Base-by-base conservation (phyloP, 176 grass and related monocot genomes). In the Ampelocalamus luodianensis region DNA sequence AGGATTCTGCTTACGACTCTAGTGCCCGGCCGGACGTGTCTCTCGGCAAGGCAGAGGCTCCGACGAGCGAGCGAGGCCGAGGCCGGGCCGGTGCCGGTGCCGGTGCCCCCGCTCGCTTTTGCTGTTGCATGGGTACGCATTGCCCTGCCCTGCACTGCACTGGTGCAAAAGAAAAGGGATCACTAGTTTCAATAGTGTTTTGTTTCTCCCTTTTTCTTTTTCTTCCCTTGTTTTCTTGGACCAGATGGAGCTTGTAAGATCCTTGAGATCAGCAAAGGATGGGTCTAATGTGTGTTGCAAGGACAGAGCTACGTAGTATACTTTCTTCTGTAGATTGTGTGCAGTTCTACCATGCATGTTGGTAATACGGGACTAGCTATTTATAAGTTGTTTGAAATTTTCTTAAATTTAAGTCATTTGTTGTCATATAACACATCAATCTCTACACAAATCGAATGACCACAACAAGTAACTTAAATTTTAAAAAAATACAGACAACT, bases 1-100 rank as follows among this genome's bases (percentile, higher is more conserved):
- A 68, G 64, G 82, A 85, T 85, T 77, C 77, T 50, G 65, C 13
- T 3, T 23, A 34, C 51, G 26, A 54, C 81, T 77, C 77, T 77
- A 45, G 27, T 13, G 11, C 14, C 43, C 16, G 53, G 77, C 17
- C 75, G 26, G 67, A 60, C 82, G 60, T 80, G 60, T 50, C 76
- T 40, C 82, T 48, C 58, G 61, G 82, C 77, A 62, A 67, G 44
- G 27, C n/a, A 26, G 45, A 26, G 45, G 20, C 6, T 29, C 34
- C 13, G 83, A 39, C 65, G 17, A n/a, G 81, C 27, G 32, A 34
- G 32, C 32, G 32, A 34, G 29, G 29, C 32, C 32, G 32, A 34
- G 32, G 32, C 32, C 32, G 29, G 29, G 36, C 49, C 38, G 24
- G 11, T 14, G 59, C 59, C n/a, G n/a, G n/a, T n/a, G 36, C 49